These are phyloP conservation scores for Clarireedia hainanense DNA, from an alignment of 2,329 filamentous ascomycete species.

Conservation along the genomic window DNA sequence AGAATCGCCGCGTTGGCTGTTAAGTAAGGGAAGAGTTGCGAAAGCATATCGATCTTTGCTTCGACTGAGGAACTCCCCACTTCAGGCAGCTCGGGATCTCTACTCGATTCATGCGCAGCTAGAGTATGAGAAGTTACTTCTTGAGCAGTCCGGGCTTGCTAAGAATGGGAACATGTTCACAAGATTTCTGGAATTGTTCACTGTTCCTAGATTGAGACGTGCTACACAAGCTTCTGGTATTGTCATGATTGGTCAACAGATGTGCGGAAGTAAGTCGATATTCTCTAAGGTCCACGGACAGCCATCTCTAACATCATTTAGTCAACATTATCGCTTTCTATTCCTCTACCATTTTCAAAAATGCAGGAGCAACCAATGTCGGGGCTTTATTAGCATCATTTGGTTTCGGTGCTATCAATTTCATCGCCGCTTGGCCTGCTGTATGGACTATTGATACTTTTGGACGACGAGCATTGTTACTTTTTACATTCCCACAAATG, in stretches of 20 bases:
- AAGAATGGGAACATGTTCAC: slow-evolving; percentile 39
- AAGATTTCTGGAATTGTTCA: slow-evolving; percentile 60
- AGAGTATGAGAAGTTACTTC: slow-evolving; percentile 35
- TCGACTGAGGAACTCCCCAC: slow-evolving; percentile 46
- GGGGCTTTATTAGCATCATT: slow-evolving; percentile 54
- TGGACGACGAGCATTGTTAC: slow-evolving; percentile 51
- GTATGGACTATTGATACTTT: slow-evolving; percentile 56
- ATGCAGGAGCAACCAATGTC: slow-evolving; percentile 48
- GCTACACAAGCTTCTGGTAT: slow-evolving; percentile 70
- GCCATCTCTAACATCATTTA: background rate
- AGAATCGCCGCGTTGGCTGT: slow-evolving; percentile 58
- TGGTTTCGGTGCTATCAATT: slow-evolving; percentile 59
- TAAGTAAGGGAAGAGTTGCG: slow-evolving; percentile 50
- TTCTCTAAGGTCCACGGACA: slow-evolving; percentile 25
- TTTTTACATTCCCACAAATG: slow-evolving; percentile 63
- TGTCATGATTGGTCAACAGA: slow-evolving; percentile 48
- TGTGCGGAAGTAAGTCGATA: slow-evolving; percentile 12
- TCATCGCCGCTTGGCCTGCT: slow-evolving; percentile 52
- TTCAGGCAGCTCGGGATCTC: slow-evolving; percentile 55
- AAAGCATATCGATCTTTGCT: slow-evolving; percentile 50
- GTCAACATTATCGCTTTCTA: slow-evolving; percentile 70
- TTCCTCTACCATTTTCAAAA: slow-evolving; percentile 52
- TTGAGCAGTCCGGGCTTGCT: slow-evolving; percentile 30
- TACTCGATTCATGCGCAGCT: slow-evolving; percentile 52
- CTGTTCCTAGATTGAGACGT: slow-evolving; percentile 58